Conservation (phyloP, 163 green algal species). For the Trebouxia gelatinosa region DNA sequence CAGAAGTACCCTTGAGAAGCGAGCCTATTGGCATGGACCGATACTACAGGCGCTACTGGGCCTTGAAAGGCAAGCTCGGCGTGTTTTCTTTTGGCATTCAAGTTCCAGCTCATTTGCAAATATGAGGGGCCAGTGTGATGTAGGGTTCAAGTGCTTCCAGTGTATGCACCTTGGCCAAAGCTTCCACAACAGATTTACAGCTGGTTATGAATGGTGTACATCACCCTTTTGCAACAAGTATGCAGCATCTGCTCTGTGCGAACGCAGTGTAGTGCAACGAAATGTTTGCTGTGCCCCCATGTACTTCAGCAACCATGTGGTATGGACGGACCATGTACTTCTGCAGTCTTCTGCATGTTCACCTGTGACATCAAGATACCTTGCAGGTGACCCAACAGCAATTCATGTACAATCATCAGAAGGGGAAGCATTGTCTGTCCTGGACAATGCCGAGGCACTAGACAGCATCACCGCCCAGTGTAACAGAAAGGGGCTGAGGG, state of each 20-base stretch:
- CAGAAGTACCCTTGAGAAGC: slow-evolving; percentile 37
- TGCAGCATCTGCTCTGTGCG: too few relatives aligned
- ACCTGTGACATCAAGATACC: background rate
- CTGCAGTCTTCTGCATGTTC: background rate
- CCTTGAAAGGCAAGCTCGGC: slow-evolving; percentile 29
- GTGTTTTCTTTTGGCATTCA: too few relatives aligned
- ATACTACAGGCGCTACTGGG: slow-evolving; percentile 62
- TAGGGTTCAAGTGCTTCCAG: too few relatives aligned
- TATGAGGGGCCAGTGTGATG: too few relatives aligned
- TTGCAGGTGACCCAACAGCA: slow-evolving; percentile 39
- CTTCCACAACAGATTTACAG: too few relatives aligned
- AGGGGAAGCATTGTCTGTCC: slow-evolving; percentile 39
- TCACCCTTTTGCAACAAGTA: too few relatives aligned
- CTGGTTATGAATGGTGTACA: too few relatives aligned
- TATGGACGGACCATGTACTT: background rate
- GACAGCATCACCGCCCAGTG: slow-evolving; percentile 49
- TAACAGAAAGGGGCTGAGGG: slow-evolving; percentile 47
- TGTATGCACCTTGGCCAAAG: too few relatives aligned
- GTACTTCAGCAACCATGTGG: background rate
- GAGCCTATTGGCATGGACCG: slow-evolving; percentile 62
- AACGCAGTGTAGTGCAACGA: too few relatives aligned
- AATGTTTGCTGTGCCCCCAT: background rate
- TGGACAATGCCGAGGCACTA: slow-evolving; percentile 48
- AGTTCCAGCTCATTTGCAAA: too few relatives aligned
- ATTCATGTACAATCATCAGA: slow-evolving; percentile 61